Conservation (phyloP, 495 filamentous ascomycete species). For the Tuber magnatum region DNA sequence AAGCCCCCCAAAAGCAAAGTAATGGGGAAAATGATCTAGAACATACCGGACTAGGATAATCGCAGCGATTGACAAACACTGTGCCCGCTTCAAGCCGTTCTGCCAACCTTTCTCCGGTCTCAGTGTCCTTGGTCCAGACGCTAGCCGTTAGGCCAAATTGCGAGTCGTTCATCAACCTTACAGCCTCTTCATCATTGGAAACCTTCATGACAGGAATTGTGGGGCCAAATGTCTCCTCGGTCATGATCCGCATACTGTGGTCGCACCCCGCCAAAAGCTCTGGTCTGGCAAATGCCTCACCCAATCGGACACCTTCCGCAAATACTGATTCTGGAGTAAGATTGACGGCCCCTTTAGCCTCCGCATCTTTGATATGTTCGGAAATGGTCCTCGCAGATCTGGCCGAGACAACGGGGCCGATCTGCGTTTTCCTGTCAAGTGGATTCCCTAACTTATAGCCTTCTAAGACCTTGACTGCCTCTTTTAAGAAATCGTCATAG, state of each 20-base stretch:
- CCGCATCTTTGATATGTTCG: constrained; percentile 73
- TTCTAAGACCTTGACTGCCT: constrained; percentile 70
- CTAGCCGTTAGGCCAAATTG: constrained; percentile 93
- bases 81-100: constrained; percentile 87
- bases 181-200: constrained; percentile 69
- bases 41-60: constrained; percentile 86
- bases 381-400: constrained; percentile 66
- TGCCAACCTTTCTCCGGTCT: constrained; percentile 65
- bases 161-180: constrained; percentile 87
- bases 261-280: constrained; percentile 74
- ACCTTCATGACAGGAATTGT: constrained; percentile 94
- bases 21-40: constrained; percentile 11
- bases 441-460: constrained; percentile 88
- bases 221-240: constrained; percentile 91
- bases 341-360: constrained; percentile 74
- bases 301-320: constrained; percentile 26
- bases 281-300: constrained; percentile 68
- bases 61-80: constrained; percentile 90
- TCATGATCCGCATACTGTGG: constrained; percentile 86
- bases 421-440: constrained; percentile 63
- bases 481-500: constrained; percentile 70
- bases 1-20: constrained; percentile 15
- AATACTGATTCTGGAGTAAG: constrained; percentile 58
- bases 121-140: constrained; percentile 91
- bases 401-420: constrained; percentile 83